Conservation (phyloP, 1,284 basidiomycete species). For the Apiotrichum gracile region DNA sequence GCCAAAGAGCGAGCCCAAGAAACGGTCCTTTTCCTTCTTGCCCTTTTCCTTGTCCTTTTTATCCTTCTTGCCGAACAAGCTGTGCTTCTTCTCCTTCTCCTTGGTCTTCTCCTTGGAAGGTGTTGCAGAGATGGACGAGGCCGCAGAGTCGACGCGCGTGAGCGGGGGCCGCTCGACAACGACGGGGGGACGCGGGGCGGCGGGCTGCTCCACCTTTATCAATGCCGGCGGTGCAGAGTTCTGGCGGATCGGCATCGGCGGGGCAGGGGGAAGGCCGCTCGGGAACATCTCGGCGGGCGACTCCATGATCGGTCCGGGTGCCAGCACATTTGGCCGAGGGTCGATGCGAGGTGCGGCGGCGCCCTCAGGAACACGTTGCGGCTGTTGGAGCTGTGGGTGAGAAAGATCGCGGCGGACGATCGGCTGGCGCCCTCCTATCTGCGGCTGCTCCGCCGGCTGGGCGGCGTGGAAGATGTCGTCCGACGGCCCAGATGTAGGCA, state of each 20-base stretch:
- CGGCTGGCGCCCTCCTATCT: not conserved
- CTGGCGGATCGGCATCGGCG: constrained; percentile 31
- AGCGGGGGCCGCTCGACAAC: constrained; percentile 28
- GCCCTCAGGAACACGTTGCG: constrained; percentile 5
- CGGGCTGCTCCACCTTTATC: constrained; percentile 21
- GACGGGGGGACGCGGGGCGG: constrained; percentile 16
- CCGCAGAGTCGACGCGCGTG: constrained; percentile 23
- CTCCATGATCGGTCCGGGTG: not conserved
- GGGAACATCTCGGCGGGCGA: not conserved
- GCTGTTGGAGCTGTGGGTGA: constrained; percentile 2
- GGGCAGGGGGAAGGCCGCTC: constrained; percentile 24
- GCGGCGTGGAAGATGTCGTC: constrained; percentile 9
- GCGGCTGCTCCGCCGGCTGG: not conserved
- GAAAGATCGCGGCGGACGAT: not conserved
- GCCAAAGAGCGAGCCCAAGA: constrained; percentile 83
- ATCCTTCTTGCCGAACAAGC: constrained; percentile 59
- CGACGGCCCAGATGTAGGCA: constrained; percentile 1
- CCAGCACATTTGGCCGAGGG: not conserved
- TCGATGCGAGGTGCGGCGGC: constrained; percentile 8
- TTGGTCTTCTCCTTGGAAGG: constrained; percentile 24
- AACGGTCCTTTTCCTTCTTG: constrained; percentile 64
- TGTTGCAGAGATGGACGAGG: constrained; percentile 12
- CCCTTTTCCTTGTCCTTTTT: constrained; percentile 63
- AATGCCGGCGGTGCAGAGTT: not conserved
- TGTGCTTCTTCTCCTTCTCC: constrained; percentile 64